Percentiles rank a stretch among this genome's conserved stretches.
Evolutionary conservation across 768 basidiomycete species (phyloP).

Genomic region (Podaxis sp.): DNA sequence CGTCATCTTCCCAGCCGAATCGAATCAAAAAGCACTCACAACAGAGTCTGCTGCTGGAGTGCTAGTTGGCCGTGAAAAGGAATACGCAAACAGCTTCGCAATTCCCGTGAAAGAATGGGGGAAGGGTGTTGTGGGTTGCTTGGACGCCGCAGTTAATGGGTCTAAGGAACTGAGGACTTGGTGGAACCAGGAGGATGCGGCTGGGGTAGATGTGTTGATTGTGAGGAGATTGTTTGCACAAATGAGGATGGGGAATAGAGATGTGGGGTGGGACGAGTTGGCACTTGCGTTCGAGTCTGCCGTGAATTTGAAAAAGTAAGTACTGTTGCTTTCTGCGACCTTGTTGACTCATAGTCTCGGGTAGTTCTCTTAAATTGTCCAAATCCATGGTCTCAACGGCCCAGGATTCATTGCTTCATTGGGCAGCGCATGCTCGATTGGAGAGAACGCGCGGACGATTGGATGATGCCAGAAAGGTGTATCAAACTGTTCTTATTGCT

Average conservation of each 20-base stretch:
- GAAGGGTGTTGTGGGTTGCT: slow-evolving; percentile 47
- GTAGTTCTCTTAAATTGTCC: slow-evolving; percentile 70
- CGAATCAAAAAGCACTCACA: slow-evolving; percentile 31
- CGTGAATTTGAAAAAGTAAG: slow-evolving; percentile 56
- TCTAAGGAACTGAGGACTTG: slow-evolving; percentile 31
- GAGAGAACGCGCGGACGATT: slow-evolving; percentile 63
- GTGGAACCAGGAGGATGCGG: slow-evolving; percentile 49
- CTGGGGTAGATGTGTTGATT: slow-evolving; percentile 47
- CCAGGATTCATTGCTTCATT: slow-evolving; percentile 60
- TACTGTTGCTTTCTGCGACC: slow-evolving; percentile 6
- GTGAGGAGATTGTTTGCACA: slow-evolving; percentile 61
- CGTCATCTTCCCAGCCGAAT: slow-evolving; percentile 50
- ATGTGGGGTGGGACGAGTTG: slow-evolving; percentile 66
- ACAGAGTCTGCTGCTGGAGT: slow-evolving; percentile 67
- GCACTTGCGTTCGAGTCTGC: slow-evolving; percentile 69
- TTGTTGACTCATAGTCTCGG: neutral
- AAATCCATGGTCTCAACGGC: slow-evolving; percentile 56
- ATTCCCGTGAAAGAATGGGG: slow-evolving; percentile 73
- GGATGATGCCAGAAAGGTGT: slow-evolving; percentile 77
- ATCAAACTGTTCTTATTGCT: slow-evolving; percentile 61
- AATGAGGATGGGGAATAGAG: slow-evolving; percentile 46
- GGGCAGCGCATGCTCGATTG: slow-evolving; percentile 77
- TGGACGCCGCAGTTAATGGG: slow-evolving; percentile 42
- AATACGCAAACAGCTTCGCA: slow-evolving; percentile 54
- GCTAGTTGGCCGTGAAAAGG: slow-evolving; percentile 64